Evolutionary conservation across 2,329 filamentous ascomycete species (phyloP).

Genomic region (Metarhizium anisopliae): DNA sequence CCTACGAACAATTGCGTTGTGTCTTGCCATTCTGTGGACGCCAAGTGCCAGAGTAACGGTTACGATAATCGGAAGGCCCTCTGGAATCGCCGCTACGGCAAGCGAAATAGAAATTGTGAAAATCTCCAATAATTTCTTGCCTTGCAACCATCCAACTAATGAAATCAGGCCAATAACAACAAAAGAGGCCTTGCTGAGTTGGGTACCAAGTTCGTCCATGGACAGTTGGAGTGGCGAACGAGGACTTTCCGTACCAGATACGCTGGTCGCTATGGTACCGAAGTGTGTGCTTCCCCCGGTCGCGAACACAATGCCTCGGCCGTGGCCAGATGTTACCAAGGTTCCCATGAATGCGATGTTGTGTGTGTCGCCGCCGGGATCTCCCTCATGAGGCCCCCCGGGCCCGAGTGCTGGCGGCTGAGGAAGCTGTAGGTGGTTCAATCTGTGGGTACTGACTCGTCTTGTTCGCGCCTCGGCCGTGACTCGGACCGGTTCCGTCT

Average conservation of each 20-base stretch:
- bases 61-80: constrained; percentile 95
- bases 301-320: constrained; percentile 93
- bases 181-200: constrained; percentile 95
- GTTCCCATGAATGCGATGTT: constrained; percentile 99
- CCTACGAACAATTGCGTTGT: constrained; percentile 89
- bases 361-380: constrained; percentile 56
- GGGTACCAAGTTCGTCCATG: constrained; percentile 95
- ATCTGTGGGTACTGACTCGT: constrained; percentile 17
- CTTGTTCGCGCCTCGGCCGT: constrained; percentile 48
- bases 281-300: constrained; percentile 93
- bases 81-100: constrained; percentile 90
- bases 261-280: constrained; percentile 87
- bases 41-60: constrained; percentile 93
- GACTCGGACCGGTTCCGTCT: constrained; percentile 87
- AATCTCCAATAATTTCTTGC: constrained; percentile 83
- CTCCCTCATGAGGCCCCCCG: constrained; percentile 50
- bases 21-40: constrained; percentile 90
- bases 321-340: constrained; percentile 86
- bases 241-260: constrained; percentile 91
- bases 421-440: constrained; percentile 19
- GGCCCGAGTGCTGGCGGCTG: constrained; percentile 32
- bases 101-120: constrained; percentile 97
- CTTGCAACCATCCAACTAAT: constrained; percentile 80
- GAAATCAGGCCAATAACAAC: constrained; percentile 90
- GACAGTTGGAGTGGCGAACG: constrained; percentile 88